Base-by-base conservation (phyloP, 345 rosid species). In the Boechera retrofracta region DNA sequence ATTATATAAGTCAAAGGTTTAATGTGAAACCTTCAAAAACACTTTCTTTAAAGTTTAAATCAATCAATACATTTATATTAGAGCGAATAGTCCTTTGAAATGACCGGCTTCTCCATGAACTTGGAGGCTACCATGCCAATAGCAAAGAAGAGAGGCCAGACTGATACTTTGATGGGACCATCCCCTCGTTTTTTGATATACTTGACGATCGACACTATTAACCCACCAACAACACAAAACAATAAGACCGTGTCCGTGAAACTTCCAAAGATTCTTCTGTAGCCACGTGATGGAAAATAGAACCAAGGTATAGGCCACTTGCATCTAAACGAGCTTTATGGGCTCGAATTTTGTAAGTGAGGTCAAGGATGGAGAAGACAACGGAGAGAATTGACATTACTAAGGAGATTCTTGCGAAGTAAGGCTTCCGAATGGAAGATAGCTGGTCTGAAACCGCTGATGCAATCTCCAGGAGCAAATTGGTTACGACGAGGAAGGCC, bases 281-380 rank as follows among this genome's bases (percentile, higher is more conserved):
- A 58, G 66, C 35, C 35, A 45, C 45, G 57, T 59, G 67, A 1
- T 71, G 58, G 66, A 35, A 21, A 2, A 29, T 59, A 59, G 67
- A 71, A 71, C 67, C 75, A 71, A 71, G 75, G 75, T 4, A 60
- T 15, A 8, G 67, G 75, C 75, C 47, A 51, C 51, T 52, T 63
- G 42, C 61, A 62, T 26, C 18, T 26, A 60, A 72, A 60, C 67
- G 16, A 60, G 49, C 68, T 48, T 60, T 59, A 5, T 36, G 36
- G 6, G 15, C 29, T 24, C 28, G 21, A 32, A 26, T 12, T 36
- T 62, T 72, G 61, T 0, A 26, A 49, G 3, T 2, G 21, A 72
- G 36, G 29, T 72, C 76, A 72, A 62, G 5, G 41, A 51, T 61
- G 61, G 52, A 48, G 11, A 72, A 29, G 8, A 72, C 2, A 49